Evolutionary conservation across 208 protist species (phyloP).

Genomic region (Acanthamoeba healyi): DNA sequence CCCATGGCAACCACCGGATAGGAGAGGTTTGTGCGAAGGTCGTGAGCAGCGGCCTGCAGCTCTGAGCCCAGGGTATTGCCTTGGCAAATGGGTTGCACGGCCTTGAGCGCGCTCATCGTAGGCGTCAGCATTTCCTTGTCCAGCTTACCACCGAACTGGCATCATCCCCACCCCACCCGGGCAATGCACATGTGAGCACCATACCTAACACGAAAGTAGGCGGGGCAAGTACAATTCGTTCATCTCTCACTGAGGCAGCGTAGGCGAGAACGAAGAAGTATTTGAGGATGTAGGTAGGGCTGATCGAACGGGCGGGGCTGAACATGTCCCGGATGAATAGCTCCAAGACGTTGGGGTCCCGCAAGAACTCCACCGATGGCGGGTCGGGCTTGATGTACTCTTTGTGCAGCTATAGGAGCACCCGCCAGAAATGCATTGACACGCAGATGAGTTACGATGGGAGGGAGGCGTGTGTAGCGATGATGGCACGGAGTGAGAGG

Average conservation of each 20-base stretch:
- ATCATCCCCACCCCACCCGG: not conserved
- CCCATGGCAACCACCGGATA: conserved; percentile 71
- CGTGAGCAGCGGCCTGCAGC: conserved; percentile 64
- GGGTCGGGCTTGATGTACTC: conserved; percentile 67
- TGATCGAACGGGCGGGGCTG: not conserved
- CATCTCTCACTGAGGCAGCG: conserved; percentile 11
- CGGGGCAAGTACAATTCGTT: not conserved
- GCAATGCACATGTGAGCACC: not conserved
- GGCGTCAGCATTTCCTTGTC: conserved; percentile 20
- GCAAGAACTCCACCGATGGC: conserved; percentile 67
- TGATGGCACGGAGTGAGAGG: not conserved
- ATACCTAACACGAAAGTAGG: not conserved
- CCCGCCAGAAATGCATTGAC: not conserved
- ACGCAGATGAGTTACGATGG: not conserved
- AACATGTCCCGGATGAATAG: conserved; percentile 72
- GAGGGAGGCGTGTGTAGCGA: too few species aligned
- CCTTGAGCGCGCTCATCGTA: conserved; percentile 58
- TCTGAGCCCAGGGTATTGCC: conserved; percentile 61
- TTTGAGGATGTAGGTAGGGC: conserved; percentile 4
- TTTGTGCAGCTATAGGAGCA: conserved; percentile 27
- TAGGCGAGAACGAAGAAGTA: conserved; percentile 72
- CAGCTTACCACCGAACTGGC: conserved; percentile 18
- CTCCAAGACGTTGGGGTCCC: conserved; percentile 59
- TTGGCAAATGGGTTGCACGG: conserved; percentile 68
- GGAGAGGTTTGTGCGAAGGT: conserved; percentile 32